phyloP scores from a whole-genome alignment of 805 yeast species.

The Jamesozyma rosinii region DNA sequence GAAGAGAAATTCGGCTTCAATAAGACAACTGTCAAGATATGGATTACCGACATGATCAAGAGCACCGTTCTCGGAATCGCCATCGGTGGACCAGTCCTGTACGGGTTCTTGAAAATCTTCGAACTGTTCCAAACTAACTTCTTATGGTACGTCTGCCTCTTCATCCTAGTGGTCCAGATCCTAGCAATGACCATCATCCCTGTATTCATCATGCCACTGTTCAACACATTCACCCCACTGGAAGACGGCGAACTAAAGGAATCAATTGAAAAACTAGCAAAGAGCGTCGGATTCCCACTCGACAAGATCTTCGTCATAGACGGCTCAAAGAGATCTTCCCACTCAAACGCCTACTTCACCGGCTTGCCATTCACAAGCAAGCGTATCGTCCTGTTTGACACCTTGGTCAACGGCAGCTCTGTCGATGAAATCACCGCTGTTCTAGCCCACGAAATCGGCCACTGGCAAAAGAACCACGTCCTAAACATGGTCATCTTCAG shows the following conservation, averaged over 20 bases:
- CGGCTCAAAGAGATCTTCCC: slow-evolving; percentile 94
- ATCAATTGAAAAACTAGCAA: slow-evolving; percentile 73
- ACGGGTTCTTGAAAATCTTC: slow-evolving; percentile 71
- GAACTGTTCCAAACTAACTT: slow-evolving; percentile 72
- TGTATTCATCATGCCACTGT: slow-evolving; percentile 80
- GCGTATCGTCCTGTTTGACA: slow-evolving; percentile 89
- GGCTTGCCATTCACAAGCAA: slow-evolving; percentile 92
- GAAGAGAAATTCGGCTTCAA: slow-evolving; percentile 93
- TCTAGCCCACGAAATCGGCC: slow-evolving; percentile 97
- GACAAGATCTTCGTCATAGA: slow-evolving; percentile 80
- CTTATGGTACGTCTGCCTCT: slow-evolving; percentile 68
- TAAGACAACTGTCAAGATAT: slow-evolving; percentile 63
- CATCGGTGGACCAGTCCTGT: slow-evolving; percentile 65
- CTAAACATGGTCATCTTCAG: slow-evolving; percentile 60
- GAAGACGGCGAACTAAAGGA: slow-evolving; percentile 81
- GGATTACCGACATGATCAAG: slow-evolving; percentile 68
- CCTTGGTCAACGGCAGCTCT: slow-evolving; percentile 72
- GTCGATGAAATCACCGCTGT: slow-evolving; percentile 83
- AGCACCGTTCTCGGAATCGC: slow-evolving; percentile 41
- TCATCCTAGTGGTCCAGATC: slow-evolving; percentile 63
- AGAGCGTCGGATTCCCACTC: slow-evolving; percentile 72
- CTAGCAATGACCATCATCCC: slow-evolving; percentile 71
- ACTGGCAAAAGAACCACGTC: slow-evolving; percentile 88
- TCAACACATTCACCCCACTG: slow-evolving; percentile 84
- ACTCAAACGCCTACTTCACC: slow-evolving; percentile 91